Percentiles rank a stretch among this genome's conserved stretches.
phyloP scores from a whole-genome alignment of 805 yeast genomes.

The Saccharomycopsis babjevae region DNA sequence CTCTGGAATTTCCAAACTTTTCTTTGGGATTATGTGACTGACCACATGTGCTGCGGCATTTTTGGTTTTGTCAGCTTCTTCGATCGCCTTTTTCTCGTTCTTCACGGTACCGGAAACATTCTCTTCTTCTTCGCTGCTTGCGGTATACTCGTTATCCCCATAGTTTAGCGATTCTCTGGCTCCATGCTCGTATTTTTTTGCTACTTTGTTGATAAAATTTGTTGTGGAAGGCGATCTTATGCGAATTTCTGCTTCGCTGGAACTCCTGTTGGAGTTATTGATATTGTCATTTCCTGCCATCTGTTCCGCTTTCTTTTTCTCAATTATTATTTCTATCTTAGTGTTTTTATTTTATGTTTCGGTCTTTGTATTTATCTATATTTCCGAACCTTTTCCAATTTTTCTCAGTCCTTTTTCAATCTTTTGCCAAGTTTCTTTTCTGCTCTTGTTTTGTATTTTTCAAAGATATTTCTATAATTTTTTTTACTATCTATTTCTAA shows the following conservation, averaged over 20 bases:
- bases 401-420: no score
- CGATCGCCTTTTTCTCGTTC: not conserved
- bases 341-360: no score
- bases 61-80: no score
- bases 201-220: not conserved
- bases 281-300: no score
- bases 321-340: no score
- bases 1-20: not conserved
- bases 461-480: no score
- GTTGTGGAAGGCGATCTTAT: not conserved
- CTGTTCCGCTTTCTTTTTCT: no score
- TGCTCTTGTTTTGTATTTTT: no score
- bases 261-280: not conserved
- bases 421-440: no score
- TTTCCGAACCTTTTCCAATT: no score
- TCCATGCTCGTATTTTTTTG: not conserved
- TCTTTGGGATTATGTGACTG: not conserved
- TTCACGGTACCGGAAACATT: not conserved
- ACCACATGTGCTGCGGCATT: not conserved
- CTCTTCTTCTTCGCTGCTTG: not conserved
- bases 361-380: no score
- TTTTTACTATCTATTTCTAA: no score
- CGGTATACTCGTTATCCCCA: not conserved
- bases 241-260: constrained; percentile 4
- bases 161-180: not conserved